Base-by-base conservation (phyloP, 2,329 filamentous ascomycete species). In the Hypoxylon sp. region DNA sequence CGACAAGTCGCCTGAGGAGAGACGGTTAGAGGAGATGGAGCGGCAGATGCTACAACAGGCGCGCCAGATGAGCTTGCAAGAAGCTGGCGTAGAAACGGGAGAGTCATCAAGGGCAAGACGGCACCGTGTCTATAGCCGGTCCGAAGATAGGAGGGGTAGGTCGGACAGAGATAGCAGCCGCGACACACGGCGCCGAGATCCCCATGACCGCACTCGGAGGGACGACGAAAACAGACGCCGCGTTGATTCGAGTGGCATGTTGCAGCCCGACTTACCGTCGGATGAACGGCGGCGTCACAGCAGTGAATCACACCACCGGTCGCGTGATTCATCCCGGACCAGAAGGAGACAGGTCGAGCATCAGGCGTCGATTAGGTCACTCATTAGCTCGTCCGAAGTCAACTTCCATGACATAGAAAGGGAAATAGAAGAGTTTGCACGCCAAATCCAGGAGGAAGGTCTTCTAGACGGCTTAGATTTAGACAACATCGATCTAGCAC, bases 361-460 rank as follows among this genome's bases (percentile, higher is more conserved):
- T 74, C 95, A 98, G 80, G 91, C 93, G 0, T 97, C 93, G 62
- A 81, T 98, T 68, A 84, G 94, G 55, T 97, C 92, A 8, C 80
- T 98, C 63, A 89, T 98, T 63, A 94, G 92, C 73, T 87, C 90
- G 3, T 92, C 91, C 0, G 91, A 94, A 67, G 84, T 92, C 61
- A 92, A 92, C 71, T 88, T 90, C 46, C 85, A 88, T 18, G 91
- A 95, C 70, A 90, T 97, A 72, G 91, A 97, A 75, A 88, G 91
- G 64, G 93, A 97, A 75, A 96, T 97, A 63, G 87, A 96, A 70
- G 93, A 96, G 64, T 96, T 97, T 72, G 87, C 96, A 70, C 87
- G 93, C 44, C 93, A 97, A 75, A 97, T 97, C 63, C 86, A 94
- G 70, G 91, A 95, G 68, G 93, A 97, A 74, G 93, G 95, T 0